These are phyloP conservation scores for Pichia exigua DNA, from an alignment of 805 yeast genomes.

Conservation along the genomic window DNA sequence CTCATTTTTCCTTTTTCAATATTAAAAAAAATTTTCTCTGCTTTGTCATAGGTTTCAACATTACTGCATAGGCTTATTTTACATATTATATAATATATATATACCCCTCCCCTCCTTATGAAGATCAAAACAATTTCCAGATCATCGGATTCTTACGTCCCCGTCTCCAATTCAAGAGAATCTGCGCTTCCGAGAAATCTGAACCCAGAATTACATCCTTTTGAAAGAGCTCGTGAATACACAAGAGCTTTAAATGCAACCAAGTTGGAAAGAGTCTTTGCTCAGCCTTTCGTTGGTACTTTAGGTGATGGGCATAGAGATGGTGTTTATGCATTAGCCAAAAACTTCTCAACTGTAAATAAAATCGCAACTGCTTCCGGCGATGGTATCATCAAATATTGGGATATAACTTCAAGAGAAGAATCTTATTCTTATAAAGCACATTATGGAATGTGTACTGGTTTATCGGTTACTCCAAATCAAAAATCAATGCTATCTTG, in stretches of 20 bases:
- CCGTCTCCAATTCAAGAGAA: constrained; percentile 85
- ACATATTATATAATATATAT: too few relatives aligned
- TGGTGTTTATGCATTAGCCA: constrained; percentile 84
- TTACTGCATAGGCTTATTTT: too few relatives aligned
- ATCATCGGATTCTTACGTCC: constrained; percentile 87
- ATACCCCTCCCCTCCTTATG: constrained; percentile 31
- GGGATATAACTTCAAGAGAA: constrained; percentile 79
- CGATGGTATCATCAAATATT: constrained; percentile 89
- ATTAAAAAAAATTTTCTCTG: too few relatives aligned
- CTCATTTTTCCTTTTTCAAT: neutral
- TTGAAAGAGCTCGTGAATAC: constrained; percentile 94
- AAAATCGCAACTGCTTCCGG: constrained; percentile 89
- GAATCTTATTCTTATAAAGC: constrained; percentile 77
- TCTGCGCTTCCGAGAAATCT: constrained; percentile 81
- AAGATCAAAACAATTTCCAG: constrained; percentile 84
- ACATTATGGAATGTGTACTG: constrained; percentile 85
- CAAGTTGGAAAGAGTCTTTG: constrained; percentile 92
- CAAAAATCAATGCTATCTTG: constrained; percentile 52
- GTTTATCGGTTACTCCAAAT: constrained; percentile 67
- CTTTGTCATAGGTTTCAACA: too few relatives aligned
- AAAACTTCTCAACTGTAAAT: constrained; percentile 60
- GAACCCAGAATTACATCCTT: constrained; percentile 92
- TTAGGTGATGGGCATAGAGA: constrained; percentile 92
- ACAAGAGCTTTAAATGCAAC: constrained; percentile 93
- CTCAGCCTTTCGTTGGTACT: constrained; percentile 94